Evolutionary conservation across 148 eudicot genomes (phyloP).

Genomic region (Suaeda aralocaspica): DNA sequence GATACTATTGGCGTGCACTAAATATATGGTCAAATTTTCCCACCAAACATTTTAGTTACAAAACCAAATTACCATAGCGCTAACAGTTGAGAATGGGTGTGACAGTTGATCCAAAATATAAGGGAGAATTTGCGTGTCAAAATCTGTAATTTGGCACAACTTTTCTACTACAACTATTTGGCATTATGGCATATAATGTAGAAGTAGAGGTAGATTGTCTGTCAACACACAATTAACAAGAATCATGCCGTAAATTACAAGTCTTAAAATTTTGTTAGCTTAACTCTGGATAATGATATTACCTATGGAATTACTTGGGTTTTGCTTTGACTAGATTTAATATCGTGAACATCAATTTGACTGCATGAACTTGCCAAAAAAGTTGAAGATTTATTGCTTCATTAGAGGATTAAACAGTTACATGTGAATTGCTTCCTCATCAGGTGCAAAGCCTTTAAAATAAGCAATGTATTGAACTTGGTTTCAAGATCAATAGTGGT

Average conservation of each 20-base stretch:
- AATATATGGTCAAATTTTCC: not conserved
- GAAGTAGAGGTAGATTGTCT: not conserved
- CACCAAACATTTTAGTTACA: not conserved
- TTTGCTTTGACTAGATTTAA: not conserved
- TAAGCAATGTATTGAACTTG: not conserved
- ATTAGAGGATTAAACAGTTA: not conserved
- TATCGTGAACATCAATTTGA: not conserved
- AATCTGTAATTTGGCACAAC: not conserved
- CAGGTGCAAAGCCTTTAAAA: not conserved
- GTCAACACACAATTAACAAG: not conserved
- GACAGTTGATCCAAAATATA: not conserved
- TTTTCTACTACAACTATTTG: not conserved
- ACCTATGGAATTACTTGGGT: not conserved
- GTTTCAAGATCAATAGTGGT: not conserved
- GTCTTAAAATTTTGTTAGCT: not conserved
- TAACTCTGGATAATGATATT: not conserved
- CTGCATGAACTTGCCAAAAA: not conserved
- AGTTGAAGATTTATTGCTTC: not conserved
- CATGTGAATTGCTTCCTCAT: not conserved
- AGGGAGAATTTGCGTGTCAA: not conserved
- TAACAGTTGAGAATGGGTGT: not conserved
- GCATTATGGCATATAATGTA: not conserved
- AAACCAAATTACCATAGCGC: not conserved
- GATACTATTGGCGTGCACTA: not conserved
- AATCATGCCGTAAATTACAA: not conserved